phyloP scores from a whole-genome alignment of 2,329 filamentous ascomycete genomes.

The Aspergillus calidoustus region DNA sequence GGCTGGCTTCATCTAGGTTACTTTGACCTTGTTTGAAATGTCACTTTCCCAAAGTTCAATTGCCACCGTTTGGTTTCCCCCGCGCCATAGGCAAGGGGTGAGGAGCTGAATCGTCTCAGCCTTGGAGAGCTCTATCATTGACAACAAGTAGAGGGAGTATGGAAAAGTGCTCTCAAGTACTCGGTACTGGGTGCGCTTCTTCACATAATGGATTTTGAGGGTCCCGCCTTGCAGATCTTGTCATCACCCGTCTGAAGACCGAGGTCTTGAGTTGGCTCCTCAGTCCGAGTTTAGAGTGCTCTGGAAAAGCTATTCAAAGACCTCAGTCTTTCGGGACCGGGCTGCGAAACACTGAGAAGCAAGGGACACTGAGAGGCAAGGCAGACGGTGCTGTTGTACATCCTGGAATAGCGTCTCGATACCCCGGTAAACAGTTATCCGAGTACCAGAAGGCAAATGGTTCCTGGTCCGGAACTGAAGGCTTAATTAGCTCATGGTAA shows the following conservation, averaged over 20 bases:
- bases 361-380: background rate
- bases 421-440: background rate
- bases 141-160: too few relatives aligned
- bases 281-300: background rate
- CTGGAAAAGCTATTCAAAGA: background rate
- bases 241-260: background rate
- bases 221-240: background rate
- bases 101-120: background rate
- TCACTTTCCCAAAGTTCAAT: background rate
- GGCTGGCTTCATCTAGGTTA: background rate
- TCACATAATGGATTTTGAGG: background rate
- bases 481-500: background rate
- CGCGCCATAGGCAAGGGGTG: background rate
- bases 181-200: too few relatives aligned
- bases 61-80: too few relatives aligned
- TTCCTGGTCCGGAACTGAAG: conserved; percentile 1
- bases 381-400: background rate
- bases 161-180: too few relatives aligned
- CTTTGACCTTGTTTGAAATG: background rate
- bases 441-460: background rate
- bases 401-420: background rate
- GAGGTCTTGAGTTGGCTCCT: background rate
- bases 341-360: background rate
- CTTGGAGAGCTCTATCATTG: too few relatives aligned
- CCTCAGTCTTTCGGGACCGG: background rate